Evolutionary conservation across 2,329 filamentous ascomycete species (phyloP).

Genomic region (Pyrenochaeta sp.): DNA sequence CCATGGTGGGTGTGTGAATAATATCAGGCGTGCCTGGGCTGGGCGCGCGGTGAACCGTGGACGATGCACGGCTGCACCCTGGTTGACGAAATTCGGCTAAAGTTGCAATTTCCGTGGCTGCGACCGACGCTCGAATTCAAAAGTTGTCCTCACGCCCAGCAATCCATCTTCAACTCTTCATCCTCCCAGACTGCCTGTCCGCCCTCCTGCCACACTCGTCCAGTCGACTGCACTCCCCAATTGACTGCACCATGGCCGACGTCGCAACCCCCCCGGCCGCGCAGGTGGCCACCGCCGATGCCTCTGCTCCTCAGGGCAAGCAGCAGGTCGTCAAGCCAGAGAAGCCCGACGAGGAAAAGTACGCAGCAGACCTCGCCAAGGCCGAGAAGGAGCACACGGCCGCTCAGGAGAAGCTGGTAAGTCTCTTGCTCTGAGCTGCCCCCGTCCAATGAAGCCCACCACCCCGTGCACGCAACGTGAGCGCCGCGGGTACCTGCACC

Average conservation of each 20-base stretch:
- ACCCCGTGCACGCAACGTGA: slow-evolving; percentile 3
- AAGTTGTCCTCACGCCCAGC: slow-evolving; percentile 24
- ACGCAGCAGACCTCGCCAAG: slow-evolving; percentile 78
- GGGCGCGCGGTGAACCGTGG: no score
- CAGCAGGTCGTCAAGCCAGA: slow-evolving; percentile 68
- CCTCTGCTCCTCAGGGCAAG: slow-evolving; percentile 43
- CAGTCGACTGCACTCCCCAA: slow-evolving; percentile 24
- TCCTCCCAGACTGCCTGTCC: slow-evolving; percentile 8
- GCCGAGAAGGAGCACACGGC: slow-evolving; percentile 87
- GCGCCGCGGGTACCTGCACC: slow-evolving; percentile 22
- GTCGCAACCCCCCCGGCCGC: slow-evolving; percentile 48
- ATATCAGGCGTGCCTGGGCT: no score
- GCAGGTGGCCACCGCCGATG: slow-evolving; percentile 40
- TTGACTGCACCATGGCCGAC: slow-evolving; percentile 44
- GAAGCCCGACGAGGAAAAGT: slow-evolving; percentile 86
- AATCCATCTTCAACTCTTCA: slow-evolving; percentile 8
- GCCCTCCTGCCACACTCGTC: slow-evolving; percentile 15
- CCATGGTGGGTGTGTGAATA: slow-evolving; percentile 31
- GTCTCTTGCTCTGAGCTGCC: slow-evolving; percentile 27
- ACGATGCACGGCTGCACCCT: no score
- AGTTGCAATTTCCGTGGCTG: slow-evolving; percentile 26
- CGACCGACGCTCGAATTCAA: slow-evolving; percentile 31
- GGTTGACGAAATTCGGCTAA: slow-evolving; percentile 25
- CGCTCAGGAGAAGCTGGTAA: slow-evolving; percentile 73
- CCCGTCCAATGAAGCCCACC: background rate